Percentiles rank a stretch among this genome's conserved stretches.
Conservation (phyloP, 768 basidiomycete genomes). For the Phylloporus sp. region DNA sequence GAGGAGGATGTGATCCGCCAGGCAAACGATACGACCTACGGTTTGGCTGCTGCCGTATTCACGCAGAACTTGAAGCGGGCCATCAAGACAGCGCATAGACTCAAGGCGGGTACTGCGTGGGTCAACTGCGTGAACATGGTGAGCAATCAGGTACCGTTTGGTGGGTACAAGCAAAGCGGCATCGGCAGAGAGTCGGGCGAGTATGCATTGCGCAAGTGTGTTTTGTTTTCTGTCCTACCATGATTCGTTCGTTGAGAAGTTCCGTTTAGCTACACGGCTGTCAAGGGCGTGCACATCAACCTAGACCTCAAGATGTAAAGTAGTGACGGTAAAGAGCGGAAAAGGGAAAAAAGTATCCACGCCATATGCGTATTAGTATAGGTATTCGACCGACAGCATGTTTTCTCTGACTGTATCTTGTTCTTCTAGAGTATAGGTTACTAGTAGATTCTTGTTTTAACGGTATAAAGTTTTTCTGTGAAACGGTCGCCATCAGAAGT, state of each 20-base stretch:
- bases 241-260: neutral
- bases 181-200: slow-evolving; percentile 80
- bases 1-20: slow-evolving; percentile 61
- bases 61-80: slow-evolving; percentile 74
- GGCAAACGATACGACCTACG: slow-evolving; percentile 87
- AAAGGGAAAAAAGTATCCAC: neutral
- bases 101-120: slow-evolving; percentile 84
- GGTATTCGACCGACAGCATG: too few relatives aligned
- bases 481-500: too few relatives aligned
- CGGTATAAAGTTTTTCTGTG: too few relatives aligned
- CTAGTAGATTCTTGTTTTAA: neutral
- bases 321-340: neutral
- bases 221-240: slow-evolving; percentile 6
- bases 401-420: neutral
- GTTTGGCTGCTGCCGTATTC: slow-evolving; percentile 86
- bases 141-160: slow-evolving; percentile 59
- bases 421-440: neutral
- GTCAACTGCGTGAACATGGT: slow-evolving; percentile 37
- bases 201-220: slow-evolving; percentile 59
- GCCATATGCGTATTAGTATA: neutral
- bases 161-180: slow-evolving; percentile 82
- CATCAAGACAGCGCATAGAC: slow-evolving; percentile 62
- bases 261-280: slow-evolving; percentile 18
- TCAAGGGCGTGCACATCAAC: slow-evolving; percentile 44
- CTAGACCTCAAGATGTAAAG: slow-evolving; percentile 27